These are phyloP conservation scores for Myxozyma lipomycoides DNA, from an alignment of 805 yeast genomes.

Conservation along the genomic window DNA sequence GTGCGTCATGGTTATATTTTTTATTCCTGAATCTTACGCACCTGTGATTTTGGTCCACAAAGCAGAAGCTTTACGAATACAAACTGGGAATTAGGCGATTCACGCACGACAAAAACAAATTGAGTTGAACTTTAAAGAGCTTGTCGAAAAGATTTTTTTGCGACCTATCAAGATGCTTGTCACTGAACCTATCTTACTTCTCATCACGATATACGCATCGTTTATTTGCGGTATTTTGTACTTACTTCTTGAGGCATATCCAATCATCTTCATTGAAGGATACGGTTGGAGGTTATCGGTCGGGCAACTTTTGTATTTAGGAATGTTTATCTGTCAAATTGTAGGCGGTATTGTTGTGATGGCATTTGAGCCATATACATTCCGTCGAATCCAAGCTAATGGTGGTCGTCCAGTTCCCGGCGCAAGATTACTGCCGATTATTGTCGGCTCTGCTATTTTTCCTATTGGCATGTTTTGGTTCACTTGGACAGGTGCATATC, in stretches of 20 bases:
- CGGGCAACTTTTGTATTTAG: slow-evolving; percentile 57
- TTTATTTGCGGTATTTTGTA: slow-evolving; percentile 64
- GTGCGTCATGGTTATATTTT: slow-evolving; percentile 43
- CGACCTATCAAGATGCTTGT: slow-evolving; percentile 52
- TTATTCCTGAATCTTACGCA: slow-evolving; percentile 55
- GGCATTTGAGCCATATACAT: slow-evolving; percentile 43
- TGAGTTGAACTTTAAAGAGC: slow-evolving; percentile 10
- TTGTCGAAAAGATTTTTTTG: slow-evolving; percentile 41
- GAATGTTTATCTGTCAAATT: slow-evolving; percentile 51
- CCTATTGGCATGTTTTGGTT: slow-evolving; percentile 63
- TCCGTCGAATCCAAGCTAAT: slow-evolving; percentile 40
- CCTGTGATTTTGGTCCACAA: slow-evolving; percentile 50
- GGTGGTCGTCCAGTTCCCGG: slow-evolving; percentile 56
- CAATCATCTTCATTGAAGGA: slow-evolving; percentile 56
- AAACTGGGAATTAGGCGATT: slow-evolving; percentile 52
- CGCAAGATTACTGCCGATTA: slow-evolving; percentile 50
- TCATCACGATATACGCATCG: slow-evolving; percentile 60
- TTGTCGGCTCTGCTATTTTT: slow-evolving; percentile 48
- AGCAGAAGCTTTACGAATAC: slow-evolving; percentile 46
- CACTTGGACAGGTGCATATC: slow-evolving; percentile 70
- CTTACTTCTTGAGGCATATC: slow-evolving; percentile 58
- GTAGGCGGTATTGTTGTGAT: slow-evolving; percentile 48
- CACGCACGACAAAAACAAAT: slow-evolving; percentile 54
- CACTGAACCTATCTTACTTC: slow-evolving; percentile 60
- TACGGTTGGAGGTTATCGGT: slow-evolving; percentile 55